Base-by-base conservation (phyloP, 345 rosid genomes). In the Lepidium aucheri region DNA sequence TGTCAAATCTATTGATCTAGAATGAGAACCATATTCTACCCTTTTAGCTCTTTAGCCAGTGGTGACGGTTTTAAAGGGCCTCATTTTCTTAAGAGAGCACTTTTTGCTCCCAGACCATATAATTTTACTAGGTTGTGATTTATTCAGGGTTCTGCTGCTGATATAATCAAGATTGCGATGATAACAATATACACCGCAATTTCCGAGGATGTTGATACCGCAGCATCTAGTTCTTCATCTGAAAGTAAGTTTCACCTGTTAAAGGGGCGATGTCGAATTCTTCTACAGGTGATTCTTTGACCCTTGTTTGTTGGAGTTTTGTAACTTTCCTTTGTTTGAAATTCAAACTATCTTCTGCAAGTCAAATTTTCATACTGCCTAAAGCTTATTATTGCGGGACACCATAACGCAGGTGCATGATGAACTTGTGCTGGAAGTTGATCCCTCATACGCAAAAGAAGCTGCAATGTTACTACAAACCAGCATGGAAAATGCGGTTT, bases 91-190 rank as follows among this genome's bases (percentile, higher is more conserved):
- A 17, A 24, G 26, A 26, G 42, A 15, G 41, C 60, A 12, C 22
- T 35, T 18, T 35, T 15, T 63, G 57, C 56, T 36, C 55, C 58
- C 32, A 28, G 50, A 18, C 35, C 53, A 39, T 57, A 28, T 39
- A 26, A 20, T n/a, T 13, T 43, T 52, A 51, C 60, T 13, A 24
- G 61, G 69, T 60, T 52, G 28, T 52, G 52, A 64, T 52, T 65
- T 74, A 55, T 40, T 17, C 76, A 93, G 97, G 98, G 97, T 28
- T 93, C 97, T 73, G 97, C 97, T 67, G 98, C 98, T 62, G 98
- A 93, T 71, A 80, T 90, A 72, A 93, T 93, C 69, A 93, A 93
- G 84, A 85, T 88, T 67, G 98, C 97, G 10, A 93, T 86, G 98
- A 82, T 90, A 68, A 86, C 83, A 36, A 77, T 93, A 63, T 75